Base-by-base conservation (phyloP, 371 early-diverging fungal genomes). In the Circinella umbellata region DNA sequence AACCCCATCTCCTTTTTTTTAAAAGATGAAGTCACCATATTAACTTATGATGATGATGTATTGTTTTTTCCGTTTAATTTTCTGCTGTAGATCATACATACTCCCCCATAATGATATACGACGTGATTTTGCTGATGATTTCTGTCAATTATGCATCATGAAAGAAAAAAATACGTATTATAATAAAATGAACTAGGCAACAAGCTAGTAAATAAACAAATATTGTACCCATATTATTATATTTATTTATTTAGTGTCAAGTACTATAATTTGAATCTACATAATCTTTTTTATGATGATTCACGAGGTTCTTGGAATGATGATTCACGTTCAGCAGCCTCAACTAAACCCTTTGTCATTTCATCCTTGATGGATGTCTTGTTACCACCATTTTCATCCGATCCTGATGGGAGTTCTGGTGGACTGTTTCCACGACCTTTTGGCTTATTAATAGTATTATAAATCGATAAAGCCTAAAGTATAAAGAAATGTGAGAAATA, bases 401-500 rank as follows among this genome's bases (percentile, higher is more conserved):
- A 20, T 63, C 13, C 15, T 15, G 36, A 18, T 20, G 54, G 64
- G 17, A 9, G 14, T n/a, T 38, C 51, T 51, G 51, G 51, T 34
- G 37, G 68, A 37, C 38, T 20, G 11, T 42, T 51, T n/a, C n/a
- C 54, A 47, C 3, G 36, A 13, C 51, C 35, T 38, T 51, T 69
- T 39, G 76, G 79, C 68, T 85, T 84, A 57, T 82, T 83, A 63
- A 85, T 87, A 34, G 77, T 79, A 20, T 87, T 85, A 49, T 82
- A 87, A 8, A 87, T 81, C 0, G 82, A 80, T 72, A 87, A 70
- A 18, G 88, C 87, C 84, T 86, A 64, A 38, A 27, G 27, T 27
- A 27, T 1, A 27, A 27, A 27, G 2, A 27, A 27, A 27, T 65
- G 46, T 17, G 62, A 39, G 62, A 61, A 8, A 61, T 18, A 17